Base-by-base conservation (phyloP, 31 red algal species). In the Bonnemaisonia californica region DNA sequence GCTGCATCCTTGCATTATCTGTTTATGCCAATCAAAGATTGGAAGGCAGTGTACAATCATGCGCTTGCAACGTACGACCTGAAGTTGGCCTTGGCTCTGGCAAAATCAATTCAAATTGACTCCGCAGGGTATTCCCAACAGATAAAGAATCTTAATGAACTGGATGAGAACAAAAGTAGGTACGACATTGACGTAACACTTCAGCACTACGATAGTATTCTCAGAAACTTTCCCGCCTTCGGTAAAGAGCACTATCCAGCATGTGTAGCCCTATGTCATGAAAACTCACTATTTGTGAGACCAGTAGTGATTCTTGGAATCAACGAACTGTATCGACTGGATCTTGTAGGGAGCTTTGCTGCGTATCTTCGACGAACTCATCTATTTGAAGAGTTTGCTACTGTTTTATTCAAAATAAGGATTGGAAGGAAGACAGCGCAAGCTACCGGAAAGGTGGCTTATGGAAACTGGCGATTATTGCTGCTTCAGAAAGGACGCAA, bases 51-150 rank as follows among this genome's bases (percentile, higher is more conserved):
- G 1, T 96, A 91, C 66, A 33, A 30, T 13, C 48, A 85, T 41
- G 93, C 93, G 38, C 79, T 96, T 41, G 93, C 83, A 22, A 73
- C 45, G 37, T 91, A 96, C 58, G 93, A 96, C 40, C 41, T 96
- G 61, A 67, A 81, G 51, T 35, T 90, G 33, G 87, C 87, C 19
- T 39, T 68, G 1, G 73, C 80, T 67, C 70, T 90, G 12, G 87
- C 87, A 2, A 66, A 83, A 62, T 69, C 69, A 7, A 83, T 77
- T 32, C 77, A 82, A 26, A 77, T 90, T 54, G 71, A 90, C 71
- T 78, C 87, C 12, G 87, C 79, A 18, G 87, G 83, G 13, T 90
- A 82, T 39, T 62, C 69, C 3, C 16, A 74, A 31, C 78, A 90
- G 57, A 32, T 90, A 30, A 29, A 76, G 16, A 16, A 41, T 11